Percentiles rank a stretch among this genome's conserved stretches.
phyloP scores from a whole-genome alignment of 371 early-diverging fungal genomes.

The Saksenaea vasiformis region DNA sequence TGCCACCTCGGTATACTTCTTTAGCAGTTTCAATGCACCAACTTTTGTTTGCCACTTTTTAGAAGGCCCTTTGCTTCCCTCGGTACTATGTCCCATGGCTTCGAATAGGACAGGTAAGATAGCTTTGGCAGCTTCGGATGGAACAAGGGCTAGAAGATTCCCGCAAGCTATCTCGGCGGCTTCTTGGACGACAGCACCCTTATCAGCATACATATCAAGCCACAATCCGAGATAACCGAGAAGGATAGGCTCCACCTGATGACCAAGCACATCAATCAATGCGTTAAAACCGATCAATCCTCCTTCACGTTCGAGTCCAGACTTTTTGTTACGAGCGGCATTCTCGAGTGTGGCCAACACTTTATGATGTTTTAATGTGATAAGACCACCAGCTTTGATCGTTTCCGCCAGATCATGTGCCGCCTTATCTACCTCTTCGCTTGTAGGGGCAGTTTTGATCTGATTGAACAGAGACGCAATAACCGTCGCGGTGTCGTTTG shows the following conservation, averaged over 20 bases:
- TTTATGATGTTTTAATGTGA: constrained; percentile 56
- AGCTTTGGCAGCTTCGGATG: constrained; percentile 57
- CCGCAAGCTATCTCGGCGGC: constrained; percentile 68
- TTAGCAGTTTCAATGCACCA: constrained; percentile 63
- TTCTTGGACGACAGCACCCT: constrained; percentile 72
- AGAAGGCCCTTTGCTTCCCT: constrained; percentile 39
- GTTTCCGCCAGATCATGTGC: constrained; percentile 55
- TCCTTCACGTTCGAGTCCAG: constrained; percentile 72
- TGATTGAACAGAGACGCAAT: constrained; percentile 50
- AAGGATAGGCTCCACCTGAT: constrained; percentile 65
- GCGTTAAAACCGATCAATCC: constrained; percentile 72
- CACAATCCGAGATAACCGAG: constrained; percentile 56
- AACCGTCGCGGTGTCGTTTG: constrained; percentile 28
- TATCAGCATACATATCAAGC: constrained; percentile 72
- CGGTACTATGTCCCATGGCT: constrained; percentile 42
- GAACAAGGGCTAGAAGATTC: constrained; percentile 52
- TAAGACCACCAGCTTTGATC: constrained; percentile 52
- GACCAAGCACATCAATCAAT: constrained; percentile 56
- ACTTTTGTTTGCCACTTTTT: constrained; percentile 83
- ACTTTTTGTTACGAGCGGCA: constrained; percentile 70
- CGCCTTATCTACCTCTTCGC: constrained; percentile 60
- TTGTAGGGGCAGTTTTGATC: constrained; percentile 60
- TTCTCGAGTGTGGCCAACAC: constrained; percentile 59
- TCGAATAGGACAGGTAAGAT: constrained; percentile 66
- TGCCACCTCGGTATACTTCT: constrained; percentile 54